Percentiles rank a stretch among this genome's conserved stretches.
These are phyloP conservation scores for Dryadomyces quercivorus DNA, from an alignment of 2,329 filamentous ascomycete genomes.

Conservation along the genomic window DNA sequence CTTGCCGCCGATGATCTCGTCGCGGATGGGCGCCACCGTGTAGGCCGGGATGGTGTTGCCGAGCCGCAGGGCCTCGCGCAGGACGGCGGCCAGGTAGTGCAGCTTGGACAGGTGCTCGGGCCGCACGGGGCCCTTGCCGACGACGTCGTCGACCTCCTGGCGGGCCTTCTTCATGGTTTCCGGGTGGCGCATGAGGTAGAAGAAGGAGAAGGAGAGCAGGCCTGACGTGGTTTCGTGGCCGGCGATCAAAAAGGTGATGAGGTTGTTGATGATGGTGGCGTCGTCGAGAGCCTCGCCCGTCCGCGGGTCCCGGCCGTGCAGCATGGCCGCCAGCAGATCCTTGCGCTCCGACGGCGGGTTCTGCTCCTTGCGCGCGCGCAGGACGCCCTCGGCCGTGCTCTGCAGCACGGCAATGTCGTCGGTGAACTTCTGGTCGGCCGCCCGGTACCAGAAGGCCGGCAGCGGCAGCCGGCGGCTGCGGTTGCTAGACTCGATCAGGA, in stretches of 20 bases:
- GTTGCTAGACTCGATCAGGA: slow-evolving; percentile 43
- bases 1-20: slow-evolving; percentile 45
- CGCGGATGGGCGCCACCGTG: slow-evolving; percentile 38
- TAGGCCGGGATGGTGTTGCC: slow-evolving; percentile 48
- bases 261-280: slow-evolving; percentile 52
- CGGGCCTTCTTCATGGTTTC: slow-evolving; percentile 47
- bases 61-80: slow-evolving; percentile 55
- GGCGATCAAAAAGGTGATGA: slow-evolving; percentile 61
- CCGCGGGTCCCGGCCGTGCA: slow-evolving; percentile 53
- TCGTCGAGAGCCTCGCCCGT: slow-evolving; percentile 55
- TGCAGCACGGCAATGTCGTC: slow-evolving; percentile 43
- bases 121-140: slow-evolving; percentile 44
- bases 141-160: slow-evolving; percentile 53
- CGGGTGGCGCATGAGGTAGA: slow-evolving; percentile 52
- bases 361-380: slow-evolving; percentile 43
- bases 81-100: slow-evolving; percentile 50
- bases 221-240: slow-evolving; percentile 63
- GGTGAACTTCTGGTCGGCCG: slow-evolving; percentile 36
- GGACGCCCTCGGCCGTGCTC: slow-evolving; percentile 44
- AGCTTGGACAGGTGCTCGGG: slow-evolving; percentile 52
- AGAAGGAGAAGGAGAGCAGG: slow-evolving; percentile 52
- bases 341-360: slow-evolving; percentile 37
- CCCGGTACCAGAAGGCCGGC: slow-evolving; percentile 35
- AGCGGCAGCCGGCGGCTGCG: slow-evolving; percentile 31
- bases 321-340: slow-evolving; percentile 59